Conservation (phyloP, 169 alveolate genomes). For the Toxoplasma gondii region DNA sequence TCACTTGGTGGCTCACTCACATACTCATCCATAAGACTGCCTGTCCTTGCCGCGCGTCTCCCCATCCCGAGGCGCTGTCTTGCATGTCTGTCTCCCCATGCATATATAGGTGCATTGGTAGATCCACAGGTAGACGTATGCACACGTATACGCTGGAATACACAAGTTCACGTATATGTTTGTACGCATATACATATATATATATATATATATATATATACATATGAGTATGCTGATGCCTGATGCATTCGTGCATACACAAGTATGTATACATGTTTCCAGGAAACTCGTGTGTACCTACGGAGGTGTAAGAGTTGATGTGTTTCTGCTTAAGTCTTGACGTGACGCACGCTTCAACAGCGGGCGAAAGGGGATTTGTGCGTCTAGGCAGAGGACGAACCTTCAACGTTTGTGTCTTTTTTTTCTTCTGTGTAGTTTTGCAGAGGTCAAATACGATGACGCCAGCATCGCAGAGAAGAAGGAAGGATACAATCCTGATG, state of each 20-base stretch:
- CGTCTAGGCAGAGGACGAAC: too few relatives aligned
- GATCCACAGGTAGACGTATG: not conserved
- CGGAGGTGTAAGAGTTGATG: too few relatives aligned
- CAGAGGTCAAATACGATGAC: constrained; percentile 20
- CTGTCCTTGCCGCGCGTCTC: too few relatives aligned
- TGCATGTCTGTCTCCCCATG: not conserved
- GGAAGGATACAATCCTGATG: not conserved
- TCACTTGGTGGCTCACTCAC: too few relatives aligned
- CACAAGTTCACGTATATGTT: not conserved
- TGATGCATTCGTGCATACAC: too few relatives aligned
- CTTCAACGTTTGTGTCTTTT: not conserved
- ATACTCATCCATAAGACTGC: too few relatives aligned
- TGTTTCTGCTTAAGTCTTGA: too few relatives aligned
- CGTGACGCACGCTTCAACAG: too few relatives aligned
- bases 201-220: not conserved
- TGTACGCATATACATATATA: not conserved
- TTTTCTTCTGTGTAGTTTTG: not conserved
- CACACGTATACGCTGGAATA: not conserved
- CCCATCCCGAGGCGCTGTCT: too few relatives aligned
- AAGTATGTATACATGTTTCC: too few relatives aligned
- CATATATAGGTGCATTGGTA: not conserved
- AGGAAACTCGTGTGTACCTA: too few relatives aligned
- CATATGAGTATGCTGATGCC: not conserved
- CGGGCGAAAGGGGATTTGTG: too few relatives aligned
- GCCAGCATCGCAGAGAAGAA: constrained; percentile 18